phyloP scores from a whole-genome alignment of 495 filamentous ascomycete species.

The Hypoxylon rickii region DNA sequence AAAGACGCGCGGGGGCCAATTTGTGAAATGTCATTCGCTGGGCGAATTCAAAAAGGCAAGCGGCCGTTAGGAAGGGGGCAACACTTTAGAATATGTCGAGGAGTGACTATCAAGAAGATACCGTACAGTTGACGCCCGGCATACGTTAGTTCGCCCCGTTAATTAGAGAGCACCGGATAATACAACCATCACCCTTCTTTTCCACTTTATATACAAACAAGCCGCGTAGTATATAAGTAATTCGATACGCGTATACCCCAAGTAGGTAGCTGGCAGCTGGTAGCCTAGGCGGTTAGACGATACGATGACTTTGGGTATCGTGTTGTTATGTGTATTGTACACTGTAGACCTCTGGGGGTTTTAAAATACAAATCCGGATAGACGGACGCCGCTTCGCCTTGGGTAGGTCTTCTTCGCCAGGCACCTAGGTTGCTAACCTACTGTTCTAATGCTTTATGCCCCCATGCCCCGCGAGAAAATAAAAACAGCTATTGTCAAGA shows the following conservation, averaged over 20 bases:
- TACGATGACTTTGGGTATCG: conserved; percentile 15
- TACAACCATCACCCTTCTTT: conserved; percentile 28
- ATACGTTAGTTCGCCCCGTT: conserved; percentile 22
- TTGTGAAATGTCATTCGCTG: conserved; percentile 29
- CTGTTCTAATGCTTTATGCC: too few species aligned
- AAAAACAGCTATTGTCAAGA: conserved; percentile 60
- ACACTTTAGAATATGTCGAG: conserved; percentile 27
- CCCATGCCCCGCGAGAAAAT: conserved; percentile 51
- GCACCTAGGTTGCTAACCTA: too few species aligned
- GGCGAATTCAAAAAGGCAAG: conserved; percentile 22
- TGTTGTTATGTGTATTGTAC: conserved; percentile 9
- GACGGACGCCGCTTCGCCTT: too few species aligned
- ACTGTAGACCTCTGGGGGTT: not conserved
- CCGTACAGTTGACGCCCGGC: conserved; percentile 22
- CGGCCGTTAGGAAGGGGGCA: not conserved
- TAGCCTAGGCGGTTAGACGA: conserved; percentile 1
- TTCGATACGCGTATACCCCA: too few species aligned
- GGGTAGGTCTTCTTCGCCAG: too few species aligned
- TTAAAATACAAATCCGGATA: too few species aligned
- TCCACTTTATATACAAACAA: not conserved
- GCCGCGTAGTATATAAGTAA: too few species aligned
- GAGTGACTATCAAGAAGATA: conserved; percentile 16
- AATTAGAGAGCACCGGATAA: conserved; percentile 32
- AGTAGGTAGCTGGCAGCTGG: too few species aligned
- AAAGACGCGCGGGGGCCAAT: conserved; percentile 9